Percentiles rank a stretch among this genome's conserved stretches.
Conservation (phyloP, 306 rosid genomes). For the Purshia tridentata region DNA sequence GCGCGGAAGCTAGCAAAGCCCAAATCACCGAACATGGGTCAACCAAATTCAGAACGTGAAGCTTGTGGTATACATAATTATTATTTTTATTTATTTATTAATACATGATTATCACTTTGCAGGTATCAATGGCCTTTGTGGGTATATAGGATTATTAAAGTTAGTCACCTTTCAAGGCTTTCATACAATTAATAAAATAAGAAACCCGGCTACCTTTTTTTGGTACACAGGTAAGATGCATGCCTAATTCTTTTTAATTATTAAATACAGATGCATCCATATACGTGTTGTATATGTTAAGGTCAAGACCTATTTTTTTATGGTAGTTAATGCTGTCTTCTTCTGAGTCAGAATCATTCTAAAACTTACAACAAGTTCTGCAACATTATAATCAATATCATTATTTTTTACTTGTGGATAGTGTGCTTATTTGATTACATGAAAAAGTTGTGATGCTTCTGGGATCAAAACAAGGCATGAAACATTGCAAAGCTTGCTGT, state of each 20-base stretch:
- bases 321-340: neutral
- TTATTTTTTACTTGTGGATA: neutral
- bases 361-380: neutral
- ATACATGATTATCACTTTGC: neutral
- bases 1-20: neutral
- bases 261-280: neutral
- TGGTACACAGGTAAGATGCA: neutral
- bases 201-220: neutral
- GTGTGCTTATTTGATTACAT: neutral
- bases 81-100: neutral
- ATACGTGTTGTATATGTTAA: neutral
- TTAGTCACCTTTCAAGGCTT: neutral
- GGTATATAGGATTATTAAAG: neutral
- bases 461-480: neutral
- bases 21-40: neutral
- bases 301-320: neutral
- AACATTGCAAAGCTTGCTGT: neutral
- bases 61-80: neutral
- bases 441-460: neutral
- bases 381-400: neutral
- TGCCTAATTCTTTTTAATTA: neutral
- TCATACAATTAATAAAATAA: neutral
- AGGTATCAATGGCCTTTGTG: neutral
- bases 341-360: conserved; percentile 4
- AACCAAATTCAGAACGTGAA: neutral